Evolutionary conservation across 1,284 basidiomycete species (phyloP), one percentile per base, ranked within the genome.

Genomic region (Leccinum insolens): DNA sequence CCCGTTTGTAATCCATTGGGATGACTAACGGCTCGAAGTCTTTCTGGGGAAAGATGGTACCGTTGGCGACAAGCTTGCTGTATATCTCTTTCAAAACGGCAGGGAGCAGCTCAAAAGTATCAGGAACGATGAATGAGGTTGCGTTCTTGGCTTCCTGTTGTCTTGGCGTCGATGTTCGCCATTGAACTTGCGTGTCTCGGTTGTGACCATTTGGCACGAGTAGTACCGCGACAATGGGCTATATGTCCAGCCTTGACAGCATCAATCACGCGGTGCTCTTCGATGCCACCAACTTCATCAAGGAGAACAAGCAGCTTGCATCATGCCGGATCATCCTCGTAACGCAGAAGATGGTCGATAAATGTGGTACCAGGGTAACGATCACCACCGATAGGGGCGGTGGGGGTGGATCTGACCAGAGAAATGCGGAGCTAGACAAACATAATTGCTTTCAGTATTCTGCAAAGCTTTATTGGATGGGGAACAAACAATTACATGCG

Each of bases 1-100:
- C 97, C 97, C 97, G 98, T 86, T 99, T 98, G 92, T 99, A 99
- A 85, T 99, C 97, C 95, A 99, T 97, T 34, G 97, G 97, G 79
- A 99, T 99, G 72, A 94, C 90, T 25, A 97, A 97, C 37, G 96
- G 95, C 52, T 96, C 93, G 68, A 91, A 85, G 85, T 99, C 97
- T 63, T 84, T 74, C 84, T 90, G 86, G 73, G 91, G 92, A 62
- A 84, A 81, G 80, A 99, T 90, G 60, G 83, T 77, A 64, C 96
- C 95, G 61, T 79, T 80, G 71, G 81, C 78, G 67, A 99, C 93
- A 71, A 99, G 92, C 70, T 82, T 84, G 74, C 96, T 89, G 84
- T 98, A 99, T 22, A 93, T 92, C 76, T 91, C 88, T 81, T 88
- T 89, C 77, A 99, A 85, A 65, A 93, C 92, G 61, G 86, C 84